Evolutionary conservation across 441 rosid species (phyloP), one percentile per base, ranked within the genome.

Genomic region (Raphanus hybrid): DNA sequence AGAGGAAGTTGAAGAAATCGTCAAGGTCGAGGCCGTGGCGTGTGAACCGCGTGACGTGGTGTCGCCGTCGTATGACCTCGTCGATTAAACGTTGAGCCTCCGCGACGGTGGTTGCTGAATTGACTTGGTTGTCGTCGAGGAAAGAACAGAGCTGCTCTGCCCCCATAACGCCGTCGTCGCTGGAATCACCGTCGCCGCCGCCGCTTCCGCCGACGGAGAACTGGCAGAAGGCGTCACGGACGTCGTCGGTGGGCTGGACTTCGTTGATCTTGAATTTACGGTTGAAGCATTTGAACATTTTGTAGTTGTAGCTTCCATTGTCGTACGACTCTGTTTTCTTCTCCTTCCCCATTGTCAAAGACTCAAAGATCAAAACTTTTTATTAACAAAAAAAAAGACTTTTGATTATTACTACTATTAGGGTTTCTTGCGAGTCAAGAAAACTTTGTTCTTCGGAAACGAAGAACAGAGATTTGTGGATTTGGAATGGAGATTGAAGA

Each of bases 201-300:
- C 72, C 60, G 3, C 68, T 77, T 8, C 69, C 23, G n/a, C 27
- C 86, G 6, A 67, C 61, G 32, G 86, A 67, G 84, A 72, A 87
- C 20, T 63, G 64, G n/a, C 50, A 23, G 63, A 88, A 90, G 2
- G 71, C 84, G 16, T 79, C 81, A 10, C 75, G 81, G 60, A 88
- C 87, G 74, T 88, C 92, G 4, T 70, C 45, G 11, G 94, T 89
- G 0, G 90, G 91, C 78, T 85, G 84, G 20, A 84, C 84, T 76
- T 88, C 91, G 32, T 76, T 82, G 85, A 86, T 84, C 67, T 84
- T 86, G 87, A 88, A 87, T 84, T 86, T 88, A 37, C 94, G 82
- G 70, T 84, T 88, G 83, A 87, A 90, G 80, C 79, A 82, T 66
- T 82, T 84, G 83, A 86, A 87, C 90, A 90, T 82, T 11, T 75